Percentiles rank a stretch among this genome's conserved stretches.
Evolutionary conservation across 257 asterid genomes (phyloP).

Genomic region (Leptodermis oblonga): DNA sequence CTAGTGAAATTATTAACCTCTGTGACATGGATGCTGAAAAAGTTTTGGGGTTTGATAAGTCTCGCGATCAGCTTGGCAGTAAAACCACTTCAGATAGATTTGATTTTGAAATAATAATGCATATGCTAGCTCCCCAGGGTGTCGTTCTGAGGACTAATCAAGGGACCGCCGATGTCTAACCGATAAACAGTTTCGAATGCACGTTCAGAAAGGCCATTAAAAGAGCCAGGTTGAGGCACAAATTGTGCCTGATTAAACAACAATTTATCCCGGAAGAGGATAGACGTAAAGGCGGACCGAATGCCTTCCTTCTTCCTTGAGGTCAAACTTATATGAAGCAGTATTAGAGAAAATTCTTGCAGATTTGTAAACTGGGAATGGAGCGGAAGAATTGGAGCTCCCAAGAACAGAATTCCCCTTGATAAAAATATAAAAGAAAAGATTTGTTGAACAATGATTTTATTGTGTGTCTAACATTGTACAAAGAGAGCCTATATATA

Average conservation of each 20-base stretch:
- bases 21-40: slow-evolving; percentile 36
- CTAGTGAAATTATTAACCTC: slow-evolving; percentile 33
- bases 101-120: slow-evolving; percentile 51
- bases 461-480: too few relatives aligned
- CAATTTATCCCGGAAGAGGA: slow-evolving; percentile 35
- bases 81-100: slow-evolving; percentile 31
- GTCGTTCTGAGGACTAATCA: slow-evolving; percentile 40
- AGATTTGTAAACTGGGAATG: slow-evolving; percentile 34
- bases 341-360: slow-evolving; percentile 30
- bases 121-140: slow-evolving; percentile 37
- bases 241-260: slow-evolving; percentile 30
- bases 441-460: too few relatives aligned
- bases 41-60: slow-evolving; percentile 25
- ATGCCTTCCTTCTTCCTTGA: slow-evolving; percentile 36
- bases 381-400: slow-evolving; percentile 30
- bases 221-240: slow-evolving; percentile 29
- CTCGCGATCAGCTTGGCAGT: slow-evolving; percentile 23
- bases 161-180: slow-evolving; percentile 48
- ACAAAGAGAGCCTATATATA: too few relatives aligned
- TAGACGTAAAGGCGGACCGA: slow-evolving; percentile 47
- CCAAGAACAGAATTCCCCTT: slow-evolving; percentile 23
- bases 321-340: slow-evolving; percentile 28
- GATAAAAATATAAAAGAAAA: too few relatives aligned
- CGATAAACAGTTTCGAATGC: slow-evolving; percentile 43
- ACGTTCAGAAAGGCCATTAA: slow-evolving; percentile 31